Conservation (phyloP, 2,329 filamentous ascomycete species). For the Fusarium luffae region DNA sequence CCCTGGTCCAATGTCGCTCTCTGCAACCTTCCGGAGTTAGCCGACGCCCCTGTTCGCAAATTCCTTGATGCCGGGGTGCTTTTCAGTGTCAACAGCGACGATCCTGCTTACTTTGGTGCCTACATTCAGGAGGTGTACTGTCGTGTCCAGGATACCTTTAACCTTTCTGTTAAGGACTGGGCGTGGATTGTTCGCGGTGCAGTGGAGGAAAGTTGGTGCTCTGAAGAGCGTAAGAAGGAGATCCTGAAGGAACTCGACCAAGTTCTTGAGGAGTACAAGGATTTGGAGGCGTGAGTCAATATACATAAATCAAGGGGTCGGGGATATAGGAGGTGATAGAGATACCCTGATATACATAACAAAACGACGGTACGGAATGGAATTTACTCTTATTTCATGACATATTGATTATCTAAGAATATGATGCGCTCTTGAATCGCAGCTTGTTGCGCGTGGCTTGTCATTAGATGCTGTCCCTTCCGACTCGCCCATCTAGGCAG, state of each 20-base stretch:
- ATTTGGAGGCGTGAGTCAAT: background rate
- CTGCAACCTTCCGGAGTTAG: slow-evolving; percentile 41
- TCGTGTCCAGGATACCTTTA: slow-evolving; percentile 78
- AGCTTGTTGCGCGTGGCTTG: slow-evolving; percentile 10
- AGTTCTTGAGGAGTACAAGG: slow-evolving; percentile 38
- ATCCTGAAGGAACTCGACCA: slow-evolving; percentile 60
- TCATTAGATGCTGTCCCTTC: background rate
- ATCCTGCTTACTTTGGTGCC: slow-evolving; percentile 80
- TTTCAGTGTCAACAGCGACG: slow-evolving; percentile 80
- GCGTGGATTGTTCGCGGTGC: slow-evolving; percentile 68
- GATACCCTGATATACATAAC: slow-evolving; percentile 19
- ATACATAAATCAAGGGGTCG: background rate
- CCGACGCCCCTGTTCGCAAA: slow-evolving; percentile 65
- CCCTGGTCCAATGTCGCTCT: slow-evolving; percentile 75
- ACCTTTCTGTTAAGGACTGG: slow-evolving; percentile 74
- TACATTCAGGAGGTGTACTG: slow-evolving; percentile 80
- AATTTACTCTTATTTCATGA: background rate
- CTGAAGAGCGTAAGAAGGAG: slow-evolving; percentile 68
- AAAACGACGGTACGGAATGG: background rate
- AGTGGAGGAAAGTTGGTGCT: slow-evolving; percentile 77
- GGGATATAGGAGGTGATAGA: background rate
- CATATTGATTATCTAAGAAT: slow-evolving; percentile 17
- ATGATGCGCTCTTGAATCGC: slow-evolving; percentile 5
- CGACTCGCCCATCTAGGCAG: slow-evolving; percentile 5
- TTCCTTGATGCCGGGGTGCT: slow-evolving; percentile 72